Evolutionary conservation across 2,329 filamentous ascomycete genomes (phyloP), one percentile per base, ranked within the genome.

Genomic region (Talaromyces marneffei): DNA sequence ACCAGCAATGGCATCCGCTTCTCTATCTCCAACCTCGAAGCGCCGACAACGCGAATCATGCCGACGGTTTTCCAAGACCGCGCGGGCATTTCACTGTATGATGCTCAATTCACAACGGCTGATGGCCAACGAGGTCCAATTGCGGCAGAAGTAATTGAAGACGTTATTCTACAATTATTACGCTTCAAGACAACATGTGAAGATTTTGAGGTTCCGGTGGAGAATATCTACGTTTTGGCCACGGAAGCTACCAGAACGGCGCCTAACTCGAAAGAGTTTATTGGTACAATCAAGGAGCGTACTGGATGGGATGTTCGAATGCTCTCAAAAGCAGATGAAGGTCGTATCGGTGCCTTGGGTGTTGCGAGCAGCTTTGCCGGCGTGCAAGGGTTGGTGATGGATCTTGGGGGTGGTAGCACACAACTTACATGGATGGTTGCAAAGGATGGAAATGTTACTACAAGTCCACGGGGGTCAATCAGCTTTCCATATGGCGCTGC

Each of bases 211-310:
- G 90, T 96, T 0, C 85, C 85, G 0, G 10, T 54, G 0, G 67
- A 75, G 35, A 86, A 92, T 65, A 84, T 93, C 63, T 83, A 84
- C 20, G 84, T 96, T 9, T 84, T 97, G 44, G 92, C 92, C 20
- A 97, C 92, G 0, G 92, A 96, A 74, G 92, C 92, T 3, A 94
- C 92, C 72, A 86, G 92, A 48, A 90, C 86, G 25, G 91, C 92
- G 5, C 75, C 83, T 62, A 97, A 97, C 69, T 86, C 87, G 0
- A 79, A 78, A 20, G 82, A 85, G 1, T 91, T 94, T 75, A 80
- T 90, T 1, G 72, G 77, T 0, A 80, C 82, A 33, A 92, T 97
- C 65, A 78, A 81, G 46, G 71, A 79, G 2, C 78, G 79, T 2
- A 87, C 87, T 0, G 89, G 86, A 1, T 86, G 92, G 76, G 79